These are phyloP conservation scores for Pseudovirgaria hyperparasitica DNA, from an alignment of 2,329 filamentous ascomycete genomes.

Conservation along the genomic window DNA sequence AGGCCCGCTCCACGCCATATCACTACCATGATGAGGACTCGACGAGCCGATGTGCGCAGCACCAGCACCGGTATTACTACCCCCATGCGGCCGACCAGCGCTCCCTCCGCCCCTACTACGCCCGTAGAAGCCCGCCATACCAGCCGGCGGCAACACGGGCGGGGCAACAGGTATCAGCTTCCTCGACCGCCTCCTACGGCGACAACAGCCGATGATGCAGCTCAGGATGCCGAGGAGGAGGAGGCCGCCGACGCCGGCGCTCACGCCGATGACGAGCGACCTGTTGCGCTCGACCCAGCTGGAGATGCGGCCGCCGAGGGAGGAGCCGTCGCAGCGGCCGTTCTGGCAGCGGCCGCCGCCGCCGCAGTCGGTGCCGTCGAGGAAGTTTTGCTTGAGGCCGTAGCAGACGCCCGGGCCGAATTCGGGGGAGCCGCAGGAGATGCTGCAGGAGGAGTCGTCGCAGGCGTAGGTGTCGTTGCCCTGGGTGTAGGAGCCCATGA, in stretches of 20 bases:
- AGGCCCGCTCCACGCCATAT: no score
- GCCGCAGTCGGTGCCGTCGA: constrained; percentile 79
- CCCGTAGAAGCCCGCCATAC: constrained; percentile 1
- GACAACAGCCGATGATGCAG: constrained; percentile 50
- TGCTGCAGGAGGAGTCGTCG: constrained; percentile 55
- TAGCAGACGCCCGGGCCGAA: constrained; percentile 57
- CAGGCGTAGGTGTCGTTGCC: constrained; percentile 74
- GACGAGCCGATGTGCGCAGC: no score
- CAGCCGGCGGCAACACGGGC: background rate
- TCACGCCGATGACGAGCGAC: constrained; percentile 70
- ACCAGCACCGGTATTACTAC: no score
- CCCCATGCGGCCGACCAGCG: no score
- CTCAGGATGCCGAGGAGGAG: constrained; percentile 50
- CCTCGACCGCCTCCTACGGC: constrained; percentile 12
- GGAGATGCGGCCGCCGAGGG: constrained; percentile 55
- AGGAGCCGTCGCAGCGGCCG: constrained; percentile 62
- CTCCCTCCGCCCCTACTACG: no score
- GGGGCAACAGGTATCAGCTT: no score
- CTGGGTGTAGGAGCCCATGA: constrained; percentile 63
- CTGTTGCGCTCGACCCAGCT: constrained; percentile 69
- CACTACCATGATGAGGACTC: no score
- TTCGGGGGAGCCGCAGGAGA: constrained; percentile 62
- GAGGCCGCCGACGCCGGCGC: constrained; percentile 57
- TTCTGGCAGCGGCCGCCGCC: constrained; percentile 69
- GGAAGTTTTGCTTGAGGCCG: constrained; percentile 75